phyloP scores from a whole-genome alignment of 2,329 filamentous ascomycete species.

The Mollisia scopiformis region DNA sequence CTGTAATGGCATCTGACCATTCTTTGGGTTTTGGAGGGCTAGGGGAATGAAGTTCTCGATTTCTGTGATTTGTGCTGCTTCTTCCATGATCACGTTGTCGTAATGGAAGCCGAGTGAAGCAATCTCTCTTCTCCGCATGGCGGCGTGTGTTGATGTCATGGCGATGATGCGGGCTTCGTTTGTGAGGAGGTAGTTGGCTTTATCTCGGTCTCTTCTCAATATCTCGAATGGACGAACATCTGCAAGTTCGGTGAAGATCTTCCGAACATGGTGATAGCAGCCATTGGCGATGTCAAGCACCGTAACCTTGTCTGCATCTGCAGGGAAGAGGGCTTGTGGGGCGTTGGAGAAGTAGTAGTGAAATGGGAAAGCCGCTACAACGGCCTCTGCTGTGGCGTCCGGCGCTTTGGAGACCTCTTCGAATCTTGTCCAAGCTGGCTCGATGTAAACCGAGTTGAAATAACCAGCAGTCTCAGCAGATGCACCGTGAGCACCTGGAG shows the following conservation, averaged over 20 bases:
- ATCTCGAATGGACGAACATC: slow-evolving; percentile 97
- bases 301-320: slow-evolving; percentile 64
- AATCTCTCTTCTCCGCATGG: slow-evolving; percentile 91
- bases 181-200: slow-evolving; percentile 91
- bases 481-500: slow-evolving; percentile 91
- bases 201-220: slow-evolving; percentile 83
- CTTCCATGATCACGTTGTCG: slow-evolving; percentile 97
- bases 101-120: slow-evolving; percentile 92
- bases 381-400: slow-evolving; percentile 59
- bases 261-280: slow-evolving; percentile 85
- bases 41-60: slow-evolving; percentile 96
- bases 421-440: slow-evolving; percentile 88
- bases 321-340: slow-evolving; percentile 81
- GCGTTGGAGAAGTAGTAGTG: slow-evolving; percentile 84
- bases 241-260: slow-evolving; percentile 88
- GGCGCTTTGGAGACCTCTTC: slow-evolving; percentile 64
- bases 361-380: slow-evolving; percentile 83
- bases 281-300: slow-evolving; percentile 77
- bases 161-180: slow-evolving; percentile 97
- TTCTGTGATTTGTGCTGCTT: slow-evolving; percentile 97
- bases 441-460: slow-evolving; percentile 90
- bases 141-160: slow-evolving; percentile 98
- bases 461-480: slow-evolving; percentile 97
- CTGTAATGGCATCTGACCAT: slow-evolving; percentile 76
- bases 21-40: slow-evolving; percentile 81